phyloP scores from a whole-genome alignment of 139 green algal genomes.

The Chlorella sorokiniana region DNA sequence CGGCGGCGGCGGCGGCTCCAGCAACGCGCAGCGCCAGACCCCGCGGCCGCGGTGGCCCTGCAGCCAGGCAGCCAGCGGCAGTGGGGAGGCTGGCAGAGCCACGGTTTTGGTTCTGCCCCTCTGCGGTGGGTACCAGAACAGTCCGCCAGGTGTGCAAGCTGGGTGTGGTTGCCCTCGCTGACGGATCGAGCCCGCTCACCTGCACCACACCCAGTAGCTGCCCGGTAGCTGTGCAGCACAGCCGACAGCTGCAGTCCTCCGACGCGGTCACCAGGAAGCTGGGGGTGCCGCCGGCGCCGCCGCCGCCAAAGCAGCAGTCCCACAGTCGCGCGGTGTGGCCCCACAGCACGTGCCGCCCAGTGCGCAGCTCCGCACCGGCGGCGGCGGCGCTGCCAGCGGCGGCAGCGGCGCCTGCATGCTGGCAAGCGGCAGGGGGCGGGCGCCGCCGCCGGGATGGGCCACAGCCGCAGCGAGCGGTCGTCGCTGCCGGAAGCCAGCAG shows the following conservation, averaged over 20 bases:
- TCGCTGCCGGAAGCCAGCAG: conserved; percentile 53
- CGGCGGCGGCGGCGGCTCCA: not conserved
- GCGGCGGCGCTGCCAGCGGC: not conserved
- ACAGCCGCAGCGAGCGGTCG: conserved; percentile 55
- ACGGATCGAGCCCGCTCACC: conserved; percentile 23
- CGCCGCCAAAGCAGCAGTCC: conserved; percentile 30
- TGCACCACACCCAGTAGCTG: conserved; percentile 10
- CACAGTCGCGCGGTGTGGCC: conserved; percentile 49
- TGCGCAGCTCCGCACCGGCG: not conserved
- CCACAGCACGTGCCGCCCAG: conserved; percentile 31
- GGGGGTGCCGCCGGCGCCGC: not conserved
- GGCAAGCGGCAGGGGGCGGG: not conserved
- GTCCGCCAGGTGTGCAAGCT: not conserved
- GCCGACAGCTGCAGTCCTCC: conserved; percentile 50
- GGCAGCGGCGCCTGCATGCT: not conserved
- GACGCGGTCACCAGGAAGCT: conserved; percentile 32
- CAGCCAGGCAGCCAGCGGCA: not conserved
- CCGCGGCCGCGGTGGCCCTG: conserved; percentile 48
- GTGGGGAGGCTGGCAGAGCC: not conserved
- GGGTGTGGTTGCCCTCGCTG: no score
- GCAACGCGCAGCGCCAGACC: conserved; percentile 34
- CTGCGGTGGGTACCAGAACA: no score
- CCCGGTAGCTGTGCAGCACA: conserved; percentile 42
- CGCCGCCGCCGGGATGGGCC: conserved; percentile 27
- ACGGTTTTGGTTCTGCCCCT: no score